Evolutionary conservation across 768 basidiomycete species (phyloP), one percentile per base, ranked within the genome.

Genomic region (Boletus sensibilis): DNA sequence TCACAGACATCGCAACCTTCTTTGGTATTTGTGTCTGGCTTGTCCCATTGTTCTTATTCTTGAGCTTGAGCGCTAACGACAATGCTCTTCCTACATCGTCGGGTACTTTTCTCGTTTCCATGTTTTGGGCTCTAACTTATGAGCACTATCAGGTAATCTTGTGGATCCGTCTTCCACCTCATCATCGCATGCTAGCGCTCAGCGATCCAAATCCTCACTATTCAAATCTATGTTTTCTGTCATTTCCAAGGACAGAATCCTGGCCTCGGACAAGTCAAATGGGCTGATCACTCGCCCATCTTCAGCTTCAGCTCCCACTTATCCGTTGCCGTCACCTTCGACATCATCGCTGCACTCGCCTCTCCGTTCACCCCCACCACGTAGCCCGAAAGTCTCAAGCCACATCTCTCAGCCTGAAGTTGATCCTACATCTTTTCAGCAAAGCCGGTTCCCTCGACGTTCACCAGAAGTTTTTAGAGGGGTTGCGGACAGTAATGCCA

Each of bases 21-120:
- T 92, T 93, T 59, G 89, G 83, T 4, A 72, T 89, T 37, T 92
- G 90, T 71, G 86, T 92, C n/a, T 93, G 90, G 90, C 81, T 89
- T 29, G 83, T 89, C 9, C 97, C 97, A 3, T 72, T 99, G 31
- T 99, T 96, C 74, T 74, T 99, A 33, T 99, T 99, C 79, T 76
- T 99, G 55, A 96, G 94, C 67, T 77, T 99, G 50, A 95, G 92
- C 59, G 96, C 97, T 16, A 98, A 98, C 61, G 97, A 99, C 69
- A 93, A 98, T 65, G 92, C 95, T 2, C 80, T 98, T 16, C 97
- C 97, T 6, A 78, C 79, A 23, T 81, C 86, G n/a, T 69, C 81
- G 29, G 77, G 85, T 83, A 66, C 56, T 68, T 62, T 57, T 37
- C 46, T 33, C 35, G 5, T 35, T 29, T 51, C 10, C n/a, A 6